These are phyloP conservation scores for Dysphania ambrosioides DNA, from an alignment of 148 eudicot genomes.

Conservation along the genomic window DNA sequence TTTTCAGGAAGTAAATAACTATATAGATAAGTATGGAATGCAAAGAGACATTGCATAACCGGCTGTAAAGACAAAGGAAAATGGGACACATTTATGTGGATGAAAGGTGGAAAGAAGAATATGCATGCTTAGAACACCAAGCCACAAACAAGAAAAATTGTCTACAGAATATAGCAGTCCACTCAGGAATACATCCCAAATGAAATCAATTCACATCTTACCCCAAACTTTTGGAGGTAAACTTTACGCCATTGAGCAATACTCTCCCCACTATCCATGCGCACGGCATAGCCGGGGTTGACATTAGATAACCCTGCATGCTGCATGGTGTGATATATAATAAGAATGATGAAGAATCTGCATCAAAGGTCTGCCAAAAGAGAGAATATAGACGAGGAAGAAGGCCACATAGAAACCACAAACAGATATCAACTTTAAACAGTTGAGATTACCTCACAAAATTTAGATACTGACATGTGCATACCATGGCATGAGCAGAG, in stretches of 20 bases:
- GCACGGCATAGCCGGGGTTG: slow-evolving; percentile 63
- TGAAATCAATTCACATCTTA: slow-evolving; percentile 28
- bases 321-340: slow-evolving; percentile 36
- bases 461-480: slow-evolving; percentile 58
- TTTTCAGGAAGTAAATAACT: neutral
- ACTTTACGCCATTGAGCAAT: slow-evolving; percentile 66
- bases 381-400: neutral
- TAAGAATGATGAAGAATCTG: slow-evolving; percentile 11
- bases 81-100: neutral
- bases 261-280: slow-evolving; percentile 61
- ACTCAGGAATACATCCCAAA: slow-evolving; percentile 5
- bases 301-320: slow-evolving; percentile 59
- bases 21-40: neutral
- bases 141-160: neutral
- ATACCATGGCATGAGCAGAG: slow-evolving; percentile 66
- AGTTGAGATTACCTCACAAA: slow-evolving; percentile 49
- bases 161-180: neutral
- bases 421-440: neutral
- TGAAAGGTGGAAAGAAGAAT: neutral
- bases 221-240: slow-evolving; percentile 50
- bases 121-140: neutral
- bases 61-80: neutral
- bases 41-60: neutral
- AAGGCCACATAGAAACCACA: neutral
- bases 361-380: slow-evolving; percentile 1